These are phyloP conservation scores for Eucalyptus paniculata DNA, from an alignment of 345 rosid genomes.

Conservation along the genomic window DNA sequence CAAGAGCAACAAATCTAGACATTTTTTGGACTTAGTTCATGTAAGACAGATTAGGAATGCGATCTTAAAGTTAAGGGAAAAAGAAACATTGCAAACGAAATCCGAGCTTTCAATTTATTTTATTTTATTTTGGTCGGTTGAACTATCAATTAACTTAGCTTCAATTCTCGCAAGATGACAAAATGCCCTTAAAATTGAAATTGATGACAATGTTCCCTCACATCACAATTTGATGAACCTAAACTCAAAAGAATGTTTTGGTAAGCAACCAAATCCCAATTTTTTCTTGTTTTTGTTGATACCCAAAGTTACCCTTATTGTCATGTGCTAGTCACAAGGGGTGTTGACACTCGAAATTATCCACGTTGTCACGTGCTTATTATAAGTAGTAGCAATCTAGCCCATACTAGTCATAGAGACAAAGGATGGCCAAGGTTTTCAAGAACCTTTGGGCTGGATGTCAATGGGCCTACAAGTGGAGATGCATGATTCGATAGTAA, in stretches of 20 bases:
- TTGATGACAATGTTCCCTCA: not conserved
- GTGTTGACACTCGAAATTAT: no score
- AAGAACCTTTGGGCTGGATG: no score
- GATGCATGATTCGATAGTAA: no score
- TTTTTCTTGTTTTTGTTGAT: not conserved
- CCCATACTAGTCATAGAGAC: no score
- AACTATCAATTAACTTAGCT: not conserved
- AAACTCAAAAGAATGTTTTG: not conserved
- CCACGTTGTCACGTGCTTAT: fast-evolving
- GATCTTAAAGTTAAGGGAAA: not conserved
- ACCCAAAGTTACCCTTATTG: no score
- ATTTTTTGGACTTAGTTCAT: not conserved
- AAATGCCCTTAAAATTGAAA: not conserved
- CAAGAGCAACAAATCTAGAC: not conserved
- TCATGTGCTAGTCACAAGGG: no score
- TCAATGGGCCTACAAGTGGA: no score
- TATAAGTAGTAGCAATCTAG: no score
- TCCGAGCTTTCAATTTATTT: not conserved
- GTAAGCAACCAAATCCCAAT: not conserved
- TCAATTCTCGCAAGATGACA: not conserved
- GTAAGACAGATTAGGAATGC: not conserved
- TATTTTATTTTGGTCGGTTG: no score
- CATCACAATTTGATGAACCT: not conserved
- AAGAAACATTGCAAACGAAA: not conserved
- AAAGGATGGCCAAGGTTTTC: no score